A percentile compares a stretch with the other conserved stretches of the same genome.
phyloP scores from a whole-genome alignment of 2,329 filamentous ascomycete species.

The Penicillium sp. region DNA sequence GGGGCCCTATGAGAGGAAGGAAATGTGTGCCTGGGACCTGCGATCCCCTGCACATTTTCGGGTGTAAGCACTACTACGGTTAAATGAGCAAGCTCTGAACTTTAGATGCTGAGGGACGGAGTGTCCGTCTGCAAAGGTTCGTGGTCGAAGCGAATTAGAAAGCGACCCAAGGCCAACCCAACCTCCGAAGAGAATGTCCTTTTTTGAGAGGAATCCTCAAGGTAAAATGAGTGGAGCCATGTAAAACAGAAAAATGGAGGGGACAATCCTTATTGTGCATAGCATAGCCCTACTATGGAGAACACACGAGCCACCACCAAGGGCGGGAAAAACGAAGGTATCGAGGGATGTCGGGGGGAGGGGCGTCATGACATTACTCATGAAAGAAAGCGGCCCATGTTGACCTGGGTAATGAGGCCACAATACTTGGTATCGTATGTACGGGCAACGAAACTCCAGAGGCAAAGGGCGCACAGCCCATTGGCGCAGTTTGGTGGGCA shows the following conservation, averaged over 20 bases:
- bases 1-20: conserved; percentile 17
- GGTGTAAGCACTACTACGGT: conserved; percentile 1
- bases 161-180: too few relatives aligned
- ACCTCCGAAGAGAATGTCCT: background rate
- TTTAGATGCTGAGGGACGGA: background rate
- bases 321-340: conserved; percentile 1
- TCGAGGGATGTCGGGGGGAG: background rate
- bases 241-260: background rate
- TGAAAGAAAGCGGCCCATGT: background rate
- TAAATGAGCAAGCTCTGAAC: conserved; percentile 2
- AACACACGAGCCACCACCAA: conserved; percentile 2
- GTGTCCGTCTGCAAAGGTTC: background rate
- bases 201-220: background rate
- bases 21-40: conserved; percentile 22
- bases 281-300: conserved; percentile 4
- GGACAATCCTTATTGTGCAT: conserved; percentile 3
- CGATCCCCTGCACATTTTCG: conserved; percentile 14
- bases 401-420: conserved; percentile 12
- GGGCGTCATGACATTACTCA: conserved; percentile 6
- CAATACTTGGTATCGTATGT: conserved; percentile 6
- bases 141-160: too few relatives aligned
- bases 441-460: background rate
- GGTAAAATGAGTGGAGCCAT: background rate
- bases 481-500: background rate
- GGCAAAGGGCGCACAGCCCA: conserved; percentile 1